These are phyloP conservation scores for Alternaria rosae DNA, from an alignment of 2,329 filamentous ascomycete genomes.

Conservation along the genomic window DNA sequence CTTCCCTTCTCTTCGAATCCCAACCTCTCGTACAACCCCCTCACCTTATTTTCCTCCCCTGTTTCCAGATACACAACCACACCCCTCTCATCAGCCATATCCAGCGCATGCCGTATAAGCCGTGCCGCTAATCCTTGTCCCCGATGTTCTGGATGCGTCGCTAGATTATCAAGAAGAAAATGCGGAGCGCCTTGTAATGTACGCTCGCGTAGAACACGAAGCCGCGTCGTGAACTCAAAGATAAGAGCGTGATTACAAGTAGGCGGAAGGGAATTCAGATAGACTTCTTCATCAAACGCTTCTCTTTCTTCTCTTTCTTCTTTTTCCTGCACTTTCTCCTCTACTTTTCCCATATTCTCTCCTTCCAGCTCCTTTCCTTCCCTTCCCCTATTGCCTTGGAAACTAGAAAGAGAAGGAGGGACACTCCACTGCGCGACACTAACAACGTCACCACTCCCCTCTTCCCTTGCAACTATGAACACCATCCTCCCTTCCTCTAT, in stretches of 20 bases:
- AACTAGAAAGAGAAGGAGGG: constrained; percentile 7
- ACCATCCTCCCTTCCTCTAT: constrained; percentile 15
- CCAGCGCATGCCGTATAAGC: constrained; percentile 25
- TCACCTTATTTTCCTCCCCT: constrained; percentile 33
- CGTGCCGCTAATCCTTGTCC: constrained; percentile 31
- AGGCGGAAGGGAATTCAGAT: constrained; percentile 27
- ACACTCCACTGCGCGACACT: constrained; percentile 39
- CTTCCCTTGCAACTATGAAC: constrained; percentile 26
- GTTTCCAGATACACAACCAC: constrained; percentile 38
- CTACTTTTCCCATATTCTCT: constrained; percentile 25
- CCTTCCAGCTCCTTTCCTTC: constrained; percentile 11
- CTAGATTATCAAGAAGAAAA: constrained; percentile 37
- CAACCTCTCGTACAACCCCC: constrained; percentile 32
- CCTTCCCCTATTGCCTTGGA: too few species aligned
- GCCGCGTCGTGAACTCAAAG: constrained; percentile 27
- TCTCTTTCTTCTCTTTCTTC: constrained; percentile 33
- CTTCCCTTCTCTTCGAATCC: constrained; percentile 35
- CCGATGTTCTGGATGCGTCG: constrained; percentile 36
- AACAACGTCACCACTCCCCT: constrained; percentile 14
- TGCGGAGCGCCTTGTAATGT: constrained; percentile 21
- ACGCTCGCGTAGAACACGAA: constrained; percentile 22
- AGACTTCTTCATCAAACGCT: constrained; percentile 32
- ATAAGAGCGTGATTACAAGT: constrained; percentile 36
- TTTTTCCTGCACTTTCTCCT: constrained; percentile 23
- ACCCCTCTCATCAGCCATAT: constrained; percentile 24